Evolutionary conservation across 495 filamentous ascomycete species (phyloP).

Genomic region (Clohesyomyces aquaticus): DNA sequence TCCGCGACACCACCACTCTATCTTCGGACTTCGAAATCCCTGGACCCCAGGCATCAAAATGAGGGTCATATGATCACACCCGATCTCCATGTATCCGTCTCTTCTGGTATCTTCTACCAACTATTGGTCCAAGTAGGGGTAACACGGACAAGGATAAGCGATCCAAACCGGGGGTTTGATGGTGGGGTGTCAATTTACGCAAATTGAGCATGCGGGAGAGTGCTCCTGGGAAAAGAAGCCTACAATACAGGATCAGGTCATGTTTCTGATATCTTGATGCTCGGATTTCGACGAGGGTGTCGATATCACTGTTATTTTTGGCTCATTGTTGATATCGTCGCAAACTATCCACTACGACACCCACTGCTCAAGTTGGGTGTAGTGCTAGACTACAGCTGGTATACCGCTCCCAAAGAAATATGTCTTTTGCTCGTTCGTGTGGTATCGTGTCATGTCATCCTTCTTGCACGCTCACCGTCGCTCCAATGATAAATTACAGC

Average conservation of each 20-base stretch:
- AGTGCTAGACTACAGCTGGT: background rate
- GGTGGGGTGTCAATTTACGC: background rate
- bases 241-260: background rate
- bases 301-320: background rate
- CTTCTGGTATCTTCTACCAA: too few relatives aligned
- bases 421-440: too few relatives aligned
- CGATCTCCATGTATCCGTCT: background rate
- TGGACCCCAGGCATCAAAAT: background rate
- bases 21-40: background rate
- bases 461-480: background rate
- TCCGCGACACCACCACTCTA: background rate
- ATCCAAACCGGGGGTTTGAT: background rate
- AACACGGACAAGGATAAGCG: background rate
- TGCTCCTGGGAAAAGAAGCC: background rate
- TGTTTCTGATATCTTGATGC: background rate
- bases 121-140: too few relatives aligned
- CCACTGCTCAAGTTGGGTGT: background rate
- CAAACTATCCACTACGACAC: background rate
- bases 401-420: too few relatives aligned
- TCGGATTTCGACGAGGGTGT: background rate
- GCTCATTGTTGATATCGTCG: background rate
- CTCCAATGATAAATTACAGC: too few relatives aligned
- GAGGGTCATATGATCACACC: background rate
- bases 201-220: background rate
- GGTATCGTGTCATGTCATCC: too few relatives aligned